Percentiles rank a stretch among this genome's conserved stretches.
phyloP scores from a whole-genome alignment of 1,284 basidiomycete species.

The Vanrija sp. region DNA sequence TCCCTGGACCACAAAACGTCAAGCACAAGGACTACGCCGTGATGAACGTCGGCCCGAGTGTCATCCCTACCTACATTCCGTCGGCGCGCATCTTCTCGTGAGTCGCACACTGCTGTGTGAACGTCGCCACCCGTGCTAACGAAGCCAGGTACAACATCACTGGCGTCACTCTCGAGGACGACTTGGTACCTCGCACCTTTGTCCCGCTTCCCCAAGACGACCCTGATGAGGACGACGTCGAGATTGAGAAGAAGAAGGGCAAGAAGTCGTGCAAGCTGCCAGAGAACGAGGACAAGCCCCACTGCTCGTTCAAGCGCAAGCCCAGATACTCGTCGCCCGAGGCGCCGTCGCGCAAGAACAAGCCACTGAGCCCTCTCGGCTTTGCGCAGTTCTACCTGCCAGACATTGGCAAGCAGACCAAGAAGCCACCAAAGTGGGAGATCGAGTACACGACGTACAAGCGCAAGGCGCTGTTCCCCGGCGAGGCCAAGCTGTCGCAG shows the following conservation, averaged over 20 bases:
- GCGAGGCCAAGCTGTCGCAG: conserved; percentile 25
- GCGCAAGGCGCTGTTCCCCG: conserved; percentile 48
- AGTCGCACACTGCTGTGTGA: conserved; percentile 8
- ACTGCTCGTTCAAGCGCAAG: conserved; percentile 43
- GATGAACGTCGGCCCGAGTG: conserved; percentile 71
- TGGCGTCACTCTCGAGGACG: conserved; percentile 42
- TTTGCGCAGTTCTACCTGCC: conserved; percentile 69
- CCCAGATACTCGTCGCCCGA: conserved; percentile 40
- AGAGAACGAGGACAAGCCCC: conserved; percentile 47
- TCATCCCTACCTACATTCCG: conserved; percentile 86
- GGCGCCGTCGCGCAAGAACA: conserved; percentile 41
- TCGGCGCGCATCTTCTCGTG: conserved; percentile 73
- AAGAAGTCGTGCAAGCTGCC: conserved; percentile 39
- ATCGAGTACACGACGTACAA: conserved; percentile 74
- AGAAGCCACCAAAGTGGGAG: conserved; percentile 62
- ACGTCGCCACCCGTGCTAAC: background rate
- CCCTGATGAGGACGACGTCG: background rate
- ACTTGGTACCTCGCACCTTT: background rate
- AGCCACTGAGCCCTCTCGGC: conserved; percentile 36
- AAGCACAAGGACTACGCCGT: conserved; percentile 67
- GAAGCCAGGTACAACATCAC: conserved; percentile 59
- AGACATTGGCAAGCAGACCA: conserved; percentile 58
- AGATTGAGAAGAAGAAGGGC: conserved; percentile 23
- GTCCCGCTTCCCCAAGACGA: conserved; percentile 3
- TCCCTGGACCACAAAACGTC: conserved; percentile 53